Evolutionary conservation across 1,284 basidiomycete genomes (phyloP), one percentile per base, ranked within the genome.

Genomic region (Ustilago shanxiensis): DNA sequence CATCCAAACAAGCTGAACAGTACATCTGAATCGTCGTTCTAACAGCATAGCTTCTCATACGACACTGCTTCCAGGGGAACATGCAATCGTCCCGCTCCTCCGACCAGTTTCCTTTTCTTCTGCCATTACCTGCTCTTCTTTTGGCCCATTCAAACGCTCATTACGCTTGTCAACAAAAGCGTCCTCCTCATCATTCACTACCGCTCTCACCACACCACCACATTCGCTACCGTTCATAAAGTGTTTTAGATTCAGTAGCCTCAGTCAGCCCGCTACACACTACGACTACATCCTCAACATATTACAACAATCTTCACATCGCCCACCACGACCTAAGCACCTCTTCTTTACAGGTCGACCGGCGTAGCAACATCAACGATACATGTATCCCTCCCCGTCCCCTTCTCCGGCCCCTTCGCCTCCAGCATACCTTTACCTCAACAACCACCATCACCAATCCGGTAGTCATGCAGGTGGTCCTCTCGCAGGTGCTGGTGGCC

Each of bases 401-500:
- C 81, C 77, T 45, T 81, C 81, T 24, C 81, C 81, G 65, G 79
- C 81, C 39, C 81, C 81, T 31, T 83, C 81, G 68, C 81, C 81
- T 55, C 81, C 79, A 63, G 81, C 78, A 56, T 81, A 66, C 64
- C 79, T 81, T 59, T 83, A 83, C 66, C 75, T 74, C 60, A 78
- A 78, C 66, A 64, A 66, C 39, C 72, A 81, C 61, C 79, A 80
- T 45, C 77, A 75, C 54, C 76, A 75, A 13, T 60, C 67, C 51
- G 62, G 45, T 56, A 73, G 62, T 39, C 70, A 79, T 74, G 76
- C 47, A 28, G 67, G 63, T 56, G 72, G 75, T 64, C 77, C 75
- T 20, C 56, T 77, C 29, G 59, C 69, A 24, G 71, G 57, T 44
- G 66, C 65, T 62, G 66, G 62, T 41, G 70, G 68, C 37, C 63